These are phyloP conservation scores for Penicillium lagena DNA, from an alignment of 495 filamentous ascomycete species.

Conservation along the genomic window DNA sequence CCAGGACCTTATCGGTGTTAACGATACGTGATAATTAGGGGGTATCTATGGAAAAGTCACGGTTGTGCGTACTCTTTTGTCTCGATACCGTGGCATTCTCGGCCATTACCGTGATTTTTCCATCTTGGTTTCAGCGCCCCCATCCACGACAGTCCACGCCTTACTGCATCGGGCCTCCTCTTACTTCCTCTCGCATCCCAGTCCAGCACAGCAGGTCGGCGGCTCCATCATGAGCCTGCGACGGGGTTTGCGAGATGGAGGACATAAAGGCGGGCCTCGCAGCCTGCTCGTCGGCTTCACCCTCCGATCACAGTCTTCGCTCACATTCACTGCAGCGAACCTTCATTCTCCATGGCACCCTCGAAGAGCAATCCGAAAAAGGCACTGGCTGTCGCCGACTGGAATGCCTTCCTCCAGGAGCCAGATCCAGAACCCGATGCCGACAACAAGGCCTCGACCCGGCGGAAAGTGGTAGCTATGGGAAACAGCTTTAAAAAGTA, in stretches of 20 bases:
- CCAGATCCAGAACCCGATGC: neutral
- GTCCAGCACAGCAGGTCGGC: neutral
- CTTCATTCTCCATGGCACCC: neutral
- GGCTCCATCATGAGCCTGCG: conserved; percentile 1
- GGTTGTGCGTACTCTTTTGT: neutral
- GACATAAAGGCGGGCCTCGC: neutral
- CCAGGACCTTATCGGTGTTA: conserved; percentile 8
- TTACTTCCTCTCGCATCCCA: neutral
- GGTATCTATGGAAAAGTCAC: neutral
- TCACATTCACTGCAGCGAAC: neutral
- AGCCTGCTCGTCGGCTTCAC: neutral
- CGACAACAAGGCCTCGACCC: neutral
- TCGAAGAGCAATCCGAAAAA: neutral
- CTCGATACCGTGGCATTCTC: neutral
- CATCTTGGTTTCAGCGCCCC: neutral
- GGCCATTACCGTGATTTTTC: neutral
- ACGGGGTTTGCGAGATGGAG: neutral
- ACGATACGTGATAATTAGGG: conserved; percentile 1
- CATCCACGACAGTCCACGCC: neutral
- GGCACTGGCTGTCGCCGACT: no score
- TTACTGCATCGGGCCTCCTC: neutral
- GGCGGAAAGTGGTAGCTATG: neutral
- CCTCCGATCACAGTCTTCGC: neutral
- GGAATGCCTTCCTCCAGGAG: conserved; percentile 2
- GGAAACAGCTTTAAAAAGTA: conserved; percentile 1